Evolutionary conservation across 805 yeast species (phyloP), one percentile per base, ranked within the genome.

Genomic region (Scheffersomyces spartinae): DNA sequence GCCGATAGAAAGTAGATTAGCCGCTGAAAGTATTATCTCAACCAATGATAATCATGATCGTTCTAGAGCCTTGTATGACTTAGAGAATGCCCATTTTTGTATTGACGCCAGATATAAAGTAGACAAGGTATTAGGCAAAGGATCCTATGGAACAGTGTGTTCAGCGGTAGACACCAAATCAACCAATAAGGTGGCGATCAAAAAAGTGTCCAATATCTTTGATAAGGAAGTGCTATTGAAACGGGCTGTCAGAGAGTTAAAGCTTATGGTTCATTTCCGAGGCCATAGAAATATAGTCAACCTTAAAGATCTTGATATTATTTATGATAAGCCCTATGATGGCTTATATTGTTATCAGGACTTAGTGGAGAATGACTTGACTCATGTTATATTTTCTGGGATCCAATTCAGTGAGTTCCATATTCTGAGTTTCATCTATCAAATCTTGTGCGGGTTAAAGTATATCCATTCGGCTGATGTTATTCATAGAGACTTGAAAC

Each of bases 331-430:
- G 28, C 91, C 88, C 0, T 83, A 66, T 46, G 88, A 80, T 32
- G 97, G 97, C 0, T 61, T 86, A 15, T 86, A 86, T 45, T 81
- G 95, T 46, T 79, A 75, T 45, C 94, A 85, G 47, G 96, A 86
- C 43, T 58, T 80, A 30, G 71, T 80, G 39, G 94, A 82, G 38
- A 76, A 68, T 43, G 96, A 86, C 48, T 58, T 86, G 34, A 77
- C 86, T 1, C 59, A 71, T 30, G 85, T 86, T n/a, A 77, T 86
- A 20, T 79, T 78, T 37, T 76, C 85, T 0, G 54, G 74, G 0
- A 77, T 74, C 10, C 83, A 78, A 34, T 71, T 86, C 39, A 72
- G 88, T n/a, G 91, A 82, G 34, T 77, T 75, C 46, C 95, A 85
- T 43, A 71, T 83, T 16, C 76, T 75, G 41, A 68, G 69, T 33